Percentiles rank a stretch among this genome's conserved stretches.
These are phyloP conservation scores for Salisapilia sapeloensis DNA, from an alignment of 352 stramenopile genomes.

Conservation along the genomic window DNA sequence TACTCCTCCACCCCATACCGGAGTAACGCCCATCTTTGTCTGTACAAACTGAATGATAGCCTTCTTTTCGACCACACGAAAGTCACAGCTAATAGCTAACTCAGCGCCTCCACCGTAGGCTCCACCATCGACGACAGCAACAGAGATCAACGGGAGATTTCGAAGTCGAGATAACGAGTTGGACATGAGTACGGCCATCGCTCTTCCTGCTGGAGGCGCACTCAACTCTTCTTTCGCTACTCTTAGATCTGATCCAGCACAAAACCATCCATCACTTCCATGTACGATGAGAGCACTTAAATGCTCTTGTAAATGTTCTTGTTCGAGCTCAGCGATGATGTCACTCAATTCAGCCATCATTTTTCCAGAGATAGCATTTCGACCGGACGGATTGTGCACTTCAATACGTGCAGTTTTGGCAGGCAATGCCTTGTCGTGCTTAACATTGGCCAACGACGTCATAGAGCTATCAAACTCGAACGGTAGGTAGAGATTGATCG, in stretches of 20 bases:
- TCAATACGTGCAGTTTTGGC: constrained; percentile 47
- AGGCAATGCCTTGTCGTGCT: constrained; percentile 7
- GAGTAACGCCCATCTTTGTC: constrained; percentile 61
- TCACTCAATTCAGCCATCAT: constrained; percentile 82
- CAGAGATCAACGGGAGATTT: constrained; percentile 58
- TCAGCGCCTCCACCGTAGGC: constrained; percentile 76
- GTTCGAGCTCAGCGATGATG: constrained; percentile 38
- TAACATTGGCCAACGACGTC: background rate
- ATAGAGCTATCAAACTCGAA: constrained; percentile 3
- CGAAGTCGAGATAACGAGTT: constrained; percentile 53
- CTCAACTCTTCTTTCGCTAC: constrained; percentile 64
- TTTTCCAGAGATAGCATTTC: constrained; percentile 65
- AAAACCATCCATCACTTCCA: constrained; percentile 60
- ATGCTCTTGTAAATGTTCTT: constrained; percentile 19
- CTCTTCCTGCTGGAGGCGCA: constrained; percentile 33
- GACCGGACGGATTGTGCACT: constrained; percentile 42
- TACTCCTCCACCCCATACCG: constrained; percentile 66
- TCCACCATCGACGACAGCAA: constrained; percentile 60
- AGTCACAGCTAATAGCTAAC: constrained; percentile 69
- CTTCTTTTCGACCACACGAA: constrained; percentile 36
- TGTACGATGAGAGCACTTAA: constrained; percentile 49
- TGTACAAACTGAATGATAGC: constrained; percentile 79
- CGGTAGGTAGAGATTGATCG: constrained; percentile 20
- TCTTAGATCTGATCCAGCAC: constrained; percentile 60
- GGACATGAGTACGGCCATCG: constrained; percentile 61